Evolutionary conservation across 2,329 filamentous ascomycete genomes (phyloP).

Genomic region (Ceratocystiopsis minuta): DNA sequence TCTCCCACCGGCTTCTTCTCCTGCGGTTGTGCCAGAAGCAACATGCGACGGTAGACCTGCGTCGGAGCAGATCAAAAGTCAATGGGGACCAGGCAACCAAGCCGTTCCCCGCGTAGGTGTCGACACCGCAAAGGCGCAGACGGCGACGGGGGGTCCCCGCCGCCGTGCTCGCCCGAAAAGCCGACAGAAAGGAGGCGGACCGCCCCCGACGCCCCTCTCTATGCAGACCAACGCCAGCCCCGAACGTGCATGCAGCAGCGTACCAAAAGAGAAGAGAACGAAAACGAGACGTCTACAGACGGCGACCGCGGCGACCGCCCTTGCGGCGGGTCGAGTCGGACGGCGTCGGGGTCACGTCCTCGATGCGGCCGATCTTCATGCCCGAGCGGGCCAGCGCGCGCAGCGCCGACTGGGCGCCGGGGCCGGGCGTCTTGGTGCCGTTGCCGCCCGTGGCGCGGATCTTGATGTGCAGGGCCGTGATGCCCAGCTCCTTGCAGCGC

Average conservation of each 20-base stretch:
- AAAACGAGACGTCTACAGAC: slow-evolving; percentile 46
- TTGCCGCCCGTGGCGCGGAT: slow-evolving; percentile 99
- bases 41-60: slow-evolving; percentile 27
- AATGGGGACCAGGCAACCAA: slow-evolving; percentile 43
- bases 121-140: slow-evolving; percentile 34
- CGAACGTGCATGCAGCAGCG: too few relatives aligned
- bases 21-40: slow-evolving; percentile 21
- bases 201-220: too few relatives aligned
- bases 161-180: too few relatives aligned
- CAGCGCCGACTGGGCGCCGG: slow-evolving; percentile 97
- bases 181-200: too few relatives aligned
- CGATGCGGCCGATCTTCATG: slow-evolving; percentile 99
- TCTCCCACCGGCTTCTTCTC: slow-evolving; percentile 5
- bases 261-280: not conserved
- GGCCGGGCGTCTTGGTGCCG: slow-evolving; percentile 98
- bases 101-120: slow-evolving; percentile 61
- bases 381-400: slow-evolving; percentile 96
- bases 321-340: slow-evolving; percentile 99
- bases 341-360: slow-evolving; percentile 97
- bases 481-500: slow-evolving; percentile 56
- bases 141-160: too few relatives aligned
- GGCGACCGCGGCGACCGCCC: slow-evolving; percentile 99
- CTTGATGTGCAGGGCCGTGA: slow-evolving; percentile 98
- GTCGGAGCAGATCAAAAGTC: slow-evolving; percentile 15
- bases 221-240: not conserved